Base-by-base conservation (phyloP, 1,284 basidiomycete genomes). In the Cutaneotrichosporon sp. region DNA sequence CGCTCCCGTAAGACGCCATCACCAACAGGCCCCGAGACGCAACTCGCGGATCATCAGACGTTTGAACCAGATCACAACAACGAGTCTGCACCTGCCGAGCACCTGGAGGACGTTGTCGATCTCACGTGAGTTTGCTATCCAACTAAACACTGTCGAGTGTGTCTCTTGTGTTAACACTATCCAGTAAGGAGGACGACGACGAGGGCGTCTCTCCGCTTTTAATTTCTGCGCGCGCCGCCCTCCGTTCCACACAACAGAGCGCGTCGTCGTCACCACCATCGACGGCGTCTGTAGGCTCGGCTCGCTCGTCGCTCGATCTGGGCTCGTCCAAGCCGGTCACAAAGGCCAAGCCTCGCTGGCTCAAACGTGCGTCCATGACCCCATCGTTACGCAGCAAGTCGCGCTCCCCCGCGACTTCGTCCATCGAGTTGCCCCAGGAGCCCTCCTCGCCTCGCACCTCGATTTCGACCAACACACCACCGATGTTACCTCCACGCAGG, bases 291-390 rank as follows among this genome's bases (percentile, higher is more conserved):
- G 26, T 30, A 5, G 26, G 26, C 26, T 30, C 26, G 26, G 26
- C 26, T 5, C 26, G 26, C 26, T 30, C 26, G 26, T 30, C 26
- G 26, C 26, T 43, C 21, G 41, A 43, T 43, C 41, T 43, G 20
- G 26, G 26, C 10, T 30, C 22, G 13, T 22, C 49, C 14, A 69
- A 64, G 51, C 65, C 69, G 1, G 30, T 56, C 3, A 52, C 66
- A 3, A 62, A 63, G 34, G 52, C 62, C 14, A 72, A 72, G 54
- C 66, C 69, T 4, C 65, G 60, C 12, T 73, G 71, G 71, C 57
- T 72, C 7, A 59, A 63, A 54, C 60, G 71, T 12, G 68, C 68
- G 0, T 65, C 61, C 40, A 65, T 65, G 37, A 62, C 62, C 13
- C 63, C 63, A 14, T 58, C 56, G 5, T 49, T 67, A 22, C 59